These are phyloP conservation scores for Backusella luteola DNA, from an alignment of 192 early-diverging fungal genomes.

Conservation along the genomic window DNA sequence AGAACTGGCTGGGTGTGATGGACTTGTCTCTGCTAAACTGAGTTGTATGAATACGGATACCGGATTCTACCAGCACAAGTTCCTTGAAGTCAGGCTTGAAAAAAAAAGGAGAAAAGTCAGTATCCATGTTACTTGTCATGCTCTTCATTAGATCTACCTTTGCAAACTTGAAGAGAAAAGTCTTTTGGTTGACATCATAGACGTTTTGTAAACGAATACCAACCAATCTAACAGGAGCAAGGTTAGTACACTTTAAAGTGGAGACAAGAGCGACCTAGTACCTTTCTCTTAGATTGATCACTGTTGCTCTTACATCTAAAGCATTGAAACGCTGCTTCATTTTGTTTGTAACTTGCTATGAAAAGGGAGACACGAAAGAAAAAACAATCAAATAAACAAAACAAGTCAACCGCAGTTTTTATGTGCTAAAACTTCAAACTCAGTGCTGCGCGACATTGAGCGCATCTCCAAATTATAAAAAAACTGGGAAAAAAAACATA, in stretches of 20 bases:
- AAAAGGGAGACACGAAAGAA: not conserved
- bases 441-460: not conserved
- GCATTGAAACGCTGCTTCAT: conserved; percentile 92
- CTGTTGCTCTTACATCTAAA: conserved; percentile 83
- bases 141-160: conserved; percentile 39
- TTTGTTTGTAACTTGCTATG: not conserved
- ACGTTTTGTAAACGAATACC: conserved; percentile 92
- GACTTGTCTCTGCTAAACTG: conserved; percentile 87
- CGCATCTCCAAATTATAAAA: not conserved
- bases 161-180: conserved; percentile 91
- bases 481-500: not conserved
- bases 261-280: conserved; percentile 14
- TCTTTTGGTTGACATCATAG: conserved; percentile 91
- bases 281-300: conserved; percentile 67
- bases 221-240: conserved; percentile 50
- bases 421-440: not conserved
- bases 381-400: not conserved
- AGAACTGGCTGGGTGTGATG: conserved; percentile 80
- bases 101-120: not conserved
- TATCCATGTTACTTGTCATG: not conserved
- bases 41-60: conserved; percentile 91
- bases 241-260: not conserved
- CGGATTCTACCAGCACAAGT: conserved; percentile 88
- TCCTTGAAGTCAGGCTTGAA: conserved; percentile 79
- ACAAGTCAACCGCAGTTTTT: not conserved